Evolutionary conservation across 1,284 basidiomycete genomes (phyloP), one percentile per base, ranked within the genome.

Genomic region (Sporisorium iseilematis-ciliati): DNA sequence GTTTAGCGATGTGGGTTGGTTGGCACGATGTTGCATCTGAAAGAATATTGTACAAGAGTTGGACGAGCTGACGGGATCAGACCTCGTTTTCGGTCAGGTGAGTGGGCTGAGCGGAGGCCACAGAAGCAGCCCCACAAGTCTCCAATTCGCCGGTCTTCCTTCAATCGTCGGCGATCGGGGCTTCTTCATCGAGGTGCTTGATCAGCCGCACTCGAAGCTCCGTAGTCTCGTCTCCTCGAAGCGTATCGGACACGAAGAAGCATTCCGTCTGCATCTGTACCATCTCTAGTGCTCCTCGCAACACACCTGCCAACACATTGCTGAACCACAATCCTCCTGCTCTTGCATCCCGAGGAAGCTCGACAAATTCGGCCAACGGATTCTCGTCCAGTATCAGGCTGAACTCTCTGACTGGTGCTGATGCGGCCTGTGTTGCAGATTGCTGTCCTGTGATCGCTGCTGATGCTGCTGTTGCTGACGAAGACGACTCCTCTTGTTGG

Each of bases 191-290:
- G 73, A 99, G 87, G 84, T 96, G 92, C 84, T 94, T 93, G 65
- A 97, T 87, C 71, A 99, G 87, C 69, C 90, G 91, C 58, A 99
- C 95, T 57, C 92, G 90, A 75, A 99, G 92, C 86, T 97, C 95
- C 11, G 97, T 99, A 67, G 88, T 90, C 79, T 98, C 96, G 83
- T 98, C 96, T 1, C 97, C 97, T 65, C 94, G 88, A 68, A 99
- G 88, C 14, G 91, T 90, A 80, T 99, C 97, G 3, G 93, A 93
- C 18, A 97, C 85, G 86, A 99, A 99, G 57, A 91, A 90, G 20
- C 91, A 91, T 75, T 95, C 92, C 12, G 97, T 95, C 86, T 97
- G 95, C 90, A 98, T 93, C 86, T 99, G 96, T 79, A 97, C 97
- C 97, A 99, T 99, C 87, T 99, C 97, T 54, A 99, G 85, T 25